Evolutionary conservation across 805 yeast species (phyloP), one percentile per base, ranked within the genome.

Genomic region (Metschnikowia baotianmanensis): DNA sequence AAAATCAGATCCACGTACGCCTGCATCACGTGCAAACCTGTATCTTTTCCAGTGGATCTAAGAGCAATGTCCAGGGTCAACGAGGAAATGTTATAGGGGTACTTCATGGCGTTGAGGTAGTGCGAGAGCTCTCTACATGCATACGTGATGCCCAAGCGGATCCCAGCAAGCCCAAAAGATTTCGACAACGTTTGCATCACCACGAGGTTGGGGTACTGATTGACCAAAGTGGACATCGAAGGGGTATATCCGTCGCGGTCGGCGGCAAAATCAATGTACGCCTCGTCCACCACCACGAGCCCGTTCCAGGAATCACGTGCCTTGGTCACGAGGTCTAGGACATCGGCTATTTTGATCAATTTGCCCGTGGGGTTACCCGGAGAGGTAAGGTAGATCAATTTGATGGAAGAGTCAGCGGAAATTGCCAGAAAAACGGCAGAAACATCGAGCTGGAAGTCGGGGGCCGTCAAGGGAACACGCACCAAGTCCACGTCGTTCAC

Each of bases 281-380:
- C 99, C 63, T 93, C 99, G 63, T 93, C 99, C 2, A 87, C 81
- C 13, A 91, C 83, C 6, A 93, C 77, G 20, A 90, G 63, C 5
- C 95, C 96, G 51, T 82, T 80, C 82, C 87, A 82, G 39, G 65
- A 56, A 5, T 62, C 65, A 30, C 71, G 65, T 2, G 86, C 55
- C 39, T 69, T 57, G 36, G 72, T 65, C 28, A 89, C 66, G 30
- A 77, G 66, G 10, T 44, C 47, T 7, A 65, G 43, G 1, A 69
- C 44, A 11, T 40, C 47, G 0, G 58, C 59, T 6, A 73, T 68
- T 15, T 74, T 68, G 32, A 91, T 60, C 34, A 77, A 65, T 22
- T 78, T 75, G 9, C 84, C 96, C 0, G 99, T 91, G 26, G 99
- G 99, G 61, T 93, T 93, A 27, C 99, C 99, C 9, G 99, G 99